Evolutionary conservation across 495 filamentous ascomycete genomes (phyloP).

Genomic region (Annulohypoxylon nitens): DNA sequence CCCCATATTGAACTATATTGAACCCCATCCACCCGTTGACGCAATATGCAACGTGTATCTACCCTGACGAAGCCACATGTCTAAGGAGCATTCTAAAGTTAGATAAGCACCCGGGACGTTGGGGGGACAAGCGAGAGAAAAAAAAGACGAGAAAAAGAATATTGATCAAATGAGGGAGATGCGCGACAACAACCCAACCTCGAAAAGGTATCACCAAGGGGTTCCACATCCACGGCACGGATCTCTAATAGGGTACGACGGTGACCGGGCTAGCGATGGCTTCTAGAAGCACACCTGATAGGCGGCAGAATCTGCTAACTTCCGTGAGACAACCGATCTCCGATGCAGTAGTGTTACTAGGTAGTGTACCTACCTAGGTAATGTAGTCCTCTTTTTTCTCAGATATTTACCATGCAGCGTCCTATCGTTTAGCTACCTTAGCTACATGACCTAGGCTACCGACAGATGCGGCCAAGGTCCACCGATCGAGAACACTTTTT

Average conservation of each 20-base stretch:
- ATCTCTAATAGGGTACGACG: constrained; percentile 25
- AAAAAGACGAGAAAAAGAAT: neutral
- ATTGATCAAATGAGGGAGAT: neutral
- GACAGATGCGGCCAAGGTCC: constrained; percentile 17
- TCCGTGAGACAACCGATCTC: constrained; percentile 22
- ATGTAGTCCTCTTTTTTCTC: neutral
- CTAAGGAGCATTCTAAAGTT: constrained; percentile 27
- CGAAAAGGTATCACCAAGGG: constrained; percentile 18
- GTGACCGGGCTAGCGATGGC: constrained; percentile 26
- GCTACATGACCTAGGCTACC: neutral
- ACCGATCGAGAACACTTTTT: constrained; percentile 18
- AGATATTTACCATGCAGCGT: constrained; percentile 19
- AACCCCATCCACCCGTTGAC: constrained; percentile 1
- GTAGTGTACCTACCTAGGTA: too few relatives aligned
- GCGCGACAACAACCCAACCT: constrained; percentile 1
- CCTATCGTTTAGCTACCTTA: constrained; percentile 5
- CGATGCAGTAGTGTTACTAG: constrained; percentile 14
- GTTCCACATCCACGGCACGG: constrained; percentile 28
- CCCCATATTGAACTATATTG: neutral
- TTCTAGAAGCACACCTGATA: constrained; percentile 41
- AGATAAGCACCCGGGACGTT: neutral
- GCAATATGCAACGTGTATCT: constrained; percentile 35
- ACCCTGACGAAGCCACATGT: constrained; percentile 39
- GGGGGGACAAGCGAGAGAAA: constrained; percentile 10
- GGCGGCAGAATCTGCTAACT: constrained; percentile 9